Conservation (phyloP, 1,139 yeast species). For the Yamadazyma kanchanaburiensis region DNA sequence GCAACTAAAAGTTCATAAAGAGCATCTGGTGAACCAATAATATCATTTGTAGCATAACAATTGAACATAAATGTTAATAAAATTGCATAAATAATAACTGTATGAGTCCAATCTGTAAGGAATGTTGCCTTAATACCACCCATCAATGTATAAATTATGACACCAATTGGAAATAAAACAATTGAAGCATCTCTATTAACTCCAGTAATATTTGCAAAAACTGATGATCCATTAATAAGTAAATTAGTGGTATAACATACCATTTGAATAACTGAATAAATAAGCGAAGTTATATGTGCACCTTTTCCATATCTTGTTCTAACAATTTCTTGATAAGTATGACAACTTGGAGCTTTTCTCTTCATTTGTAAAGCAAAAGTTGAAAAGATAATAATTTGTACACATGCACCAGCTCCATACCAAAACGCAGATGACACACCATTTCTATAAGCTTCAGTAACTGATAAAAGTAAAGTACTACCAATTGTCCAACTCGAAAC, state of each 20-base stretch:
- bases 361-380: slow-evolving; percentile 75
- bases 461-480: slow-evolving; percentile 31
- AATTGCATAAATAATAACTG: slow-evolving; percentile 36
- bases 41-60: slow-evolving; percentile 35
- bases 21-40: slow-evolving; percentile 44
- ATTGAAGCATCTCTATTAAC: slow-evolving; percentile 17
- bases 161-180: slow-evolving; percentile 51
- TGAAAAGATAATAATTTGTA: slow-evolving; percentile 70
- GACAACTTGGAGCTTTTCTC: slow-evolving; percentile 71
- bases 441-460: slow-evolving; percentile 24
- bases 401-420: slow-evolving; percentile 76
- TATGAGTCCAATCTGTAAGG: slow-evolving; percentile 45
- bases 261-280: slow-evolving; percentile 16
- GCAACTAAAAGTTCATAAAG: slow-evolving; percentile 42
- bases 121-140: slow-evolving; percentile 49
- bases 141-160: slow-evolving; percentile 41
- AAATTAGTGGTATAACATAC: slow-evolving; percentile 16
- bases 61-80: slow-evolving; percentile 39
- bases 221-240: slow-evolving; percentile 15
- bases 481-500: slow-evolving; percentile 41
- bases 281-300: slow-evolving; percentile 14
- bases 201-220: slow-evolving; percentile 16
- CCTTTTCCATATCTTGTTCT: slow-evolving; percentile 62
- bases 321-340: slow-evolving; percentile 71
- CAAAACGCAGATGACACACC: slow-evolving; percentile 58